Conservation (phyloP, 352 stramenopile genomes). For the Phytopythium aichiense region DNA sequence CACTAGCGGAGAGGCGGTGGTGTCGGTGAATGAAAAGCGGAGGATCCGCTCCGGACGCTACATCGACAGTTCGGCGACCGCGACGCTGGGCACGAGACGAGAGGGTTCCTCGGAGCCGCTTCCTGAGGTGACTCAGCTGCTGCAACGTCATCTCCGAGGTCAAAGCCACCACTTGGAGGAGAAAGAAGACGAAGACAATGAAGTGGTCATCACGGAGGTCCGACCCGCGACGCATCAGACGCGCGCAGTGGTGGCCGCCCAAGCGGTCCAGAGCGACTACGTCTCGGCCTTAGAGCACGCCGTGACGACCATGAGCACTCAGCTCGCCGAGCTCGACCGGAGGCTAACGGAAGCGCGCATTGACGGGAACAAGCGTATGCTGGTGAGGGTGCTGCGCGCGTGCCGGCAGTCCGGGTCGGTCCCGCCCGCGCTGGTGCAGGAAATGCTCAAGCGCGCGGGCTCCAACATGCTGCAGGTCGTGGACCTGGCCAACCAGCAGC, state of each 20-base stretch:
- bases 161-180: neutral
- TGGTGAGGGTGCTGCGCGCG: neutral
- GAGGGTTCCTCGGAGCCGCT: neutral
- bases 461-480: conserved; percentile 3
- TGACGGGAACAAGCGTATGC: neutral
- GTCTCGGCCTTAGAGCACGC: neutral
- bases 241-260: neutral
- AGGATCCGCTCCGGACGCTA: neutral
- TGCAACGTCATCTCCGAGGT: neutral
- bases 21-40: neutral
- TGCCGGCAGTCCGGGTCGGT: neutral
- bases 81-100: neutral
- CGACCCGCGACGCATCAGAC: neutral
- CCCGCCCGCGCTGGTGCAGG: neutral
- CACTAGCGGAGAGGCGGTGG: neutral
- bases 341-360: conserved; percentile 2
- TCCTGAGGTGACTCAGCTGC: neutral
- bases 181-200: neutral
- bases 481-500: conserved; percentile 4
- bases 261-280: neutral
- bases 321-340: conserved; percentile 3
- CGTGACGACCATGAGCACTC: conserved; percentile 4
- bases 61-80: neutral
- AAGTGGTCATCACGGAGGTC: neutral
- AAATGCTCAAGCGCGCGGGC: conserved; percentile 1